Conservation (phyloP, 2,329 filamentous ascomycete species). For the Aspergillus aculeatus region DNA sequence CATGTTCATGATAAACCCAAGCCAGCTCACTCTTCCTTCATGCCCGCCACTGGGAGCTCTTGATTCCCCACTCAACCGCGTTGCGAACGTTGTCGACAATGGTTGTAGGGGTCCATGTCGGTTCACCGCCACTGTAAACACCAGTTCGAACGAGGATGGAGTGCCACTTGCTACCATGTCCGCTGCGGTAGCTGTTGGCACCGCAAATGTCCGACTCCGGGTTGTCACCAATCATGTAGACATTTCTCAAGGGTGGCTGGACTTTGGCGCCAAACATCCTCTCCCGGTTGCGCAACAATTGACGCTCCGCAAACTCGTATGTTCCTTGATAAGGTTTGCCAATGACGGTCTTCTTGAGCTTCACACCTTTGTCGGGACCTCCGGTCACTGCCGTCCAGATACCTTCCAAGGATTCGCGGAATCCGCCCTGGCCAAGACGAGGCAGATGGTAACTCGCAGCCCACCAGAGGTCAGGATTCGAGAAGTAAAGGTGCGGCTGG, state of each 20-base stretch:
- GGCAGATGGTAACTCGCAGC: slow-evolving; percentile 80
- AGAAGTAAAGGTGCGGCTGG: slow-evolving; percentile 81
- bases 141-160: slow-evolving; percentile 78
- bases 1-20: neutral
- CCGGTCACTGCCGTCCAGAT: slow-evolving; percentile 73
- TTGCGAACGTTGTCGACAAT: slow-evolving; percentile 73
- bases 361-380: slow-evolving; percentile 51
- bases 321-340: slow-evolving; percentile 80
- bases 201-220: slow-evolving; percentile 87
- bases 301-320: slow-evolving; percentile 78
- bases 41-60: slow-evolving; percentile 47
- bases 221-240: slow-evolving; percentile 95
- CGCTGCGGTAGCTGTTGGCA: slow-evolving; percentile 71
- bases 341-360: slow-evolving; percentile 65
- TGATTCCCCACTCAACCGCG: slow-evolving; percentile 74
- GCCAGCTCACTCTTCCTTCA: neutral
- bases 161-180: slow-evolving; percentile 69
- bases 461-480: slow-evolving; percentile 89
- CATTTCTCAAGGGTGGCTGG: slow-evolving; percentile 59
- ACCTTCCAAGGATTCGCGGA: slow-evolving; percentile 76
- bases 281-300: slow-evolving; percentile 63
- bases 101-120: slow-evolving; percentile 61
- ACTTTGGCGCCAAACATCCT: slow-evolving; percentile 43
- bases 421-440: slow-evolving; percentile 87
- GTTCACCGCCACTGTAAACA: slow-evolving; percentile 63